Evolutionary conservation across 176 grass and related monocot genomes (phyloP).

Genomic region (Phragmites australis): DNA sequence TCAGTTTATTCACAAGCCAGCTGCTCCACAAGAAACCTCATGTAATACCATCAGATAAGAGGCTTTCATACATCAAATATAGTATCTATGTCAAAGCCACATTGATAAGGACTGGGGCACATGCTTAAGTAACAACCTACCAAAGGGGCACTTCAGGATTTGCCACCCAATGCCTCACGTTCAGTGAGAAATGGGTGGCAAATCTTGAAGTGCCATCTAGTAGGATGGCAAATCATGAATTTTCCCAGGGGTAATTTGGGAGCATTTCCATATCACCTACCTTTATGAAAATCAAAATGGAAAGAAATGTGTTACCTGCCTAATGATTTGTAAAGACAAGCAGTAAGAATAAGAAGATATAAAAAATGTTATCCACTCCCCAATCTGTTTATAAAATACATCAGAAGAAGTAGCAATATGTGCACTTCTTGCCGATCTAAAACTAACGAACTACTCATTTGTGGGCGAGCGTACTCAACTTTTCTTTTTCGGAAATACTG

Average conservation of each 20-base stretch:
- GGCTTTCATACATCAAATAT: background rate
- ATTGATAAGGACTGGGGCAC: background rate
- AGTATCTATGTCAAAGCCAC: background rate
- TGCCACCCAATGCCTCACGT: no score
- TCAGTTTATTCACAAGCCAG: slow-evolving; percentile 20
- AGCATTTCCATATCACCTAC: background rate
- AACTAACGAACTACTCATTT: background rate
- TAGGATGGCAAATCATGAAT: no score
- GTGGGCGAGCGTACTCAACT: no score
- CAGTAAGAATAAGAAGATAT: background rate
- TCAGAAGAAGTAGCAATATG: background rate
- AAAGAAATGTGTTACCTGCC: background rate
- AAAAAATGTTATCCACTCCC: background rate
- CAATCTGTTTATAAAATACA: slow-evolving; percentile 1
- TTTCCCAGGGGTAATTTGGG: background rate
- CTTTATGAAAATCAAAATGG: background rate
- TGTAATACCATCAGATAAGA: slow-evolving; percentile 4
- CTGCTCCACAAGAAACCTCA: slow-evolving; percentile 4
- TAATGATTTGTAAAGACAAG: background rate
- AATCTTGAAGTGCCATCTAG: no score
- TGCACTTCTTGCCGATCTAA: slow-evolving; percentile 5
- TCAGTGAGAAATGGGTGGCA: no score
- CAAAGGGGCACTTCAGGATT: background rate
- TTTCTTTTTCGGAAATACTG: background rate
- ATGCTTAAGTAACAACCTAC: background rate